phyloP scores from a whole-genome alignment of 345 rosid genomes.

The Carallia brachiata region DNA sequence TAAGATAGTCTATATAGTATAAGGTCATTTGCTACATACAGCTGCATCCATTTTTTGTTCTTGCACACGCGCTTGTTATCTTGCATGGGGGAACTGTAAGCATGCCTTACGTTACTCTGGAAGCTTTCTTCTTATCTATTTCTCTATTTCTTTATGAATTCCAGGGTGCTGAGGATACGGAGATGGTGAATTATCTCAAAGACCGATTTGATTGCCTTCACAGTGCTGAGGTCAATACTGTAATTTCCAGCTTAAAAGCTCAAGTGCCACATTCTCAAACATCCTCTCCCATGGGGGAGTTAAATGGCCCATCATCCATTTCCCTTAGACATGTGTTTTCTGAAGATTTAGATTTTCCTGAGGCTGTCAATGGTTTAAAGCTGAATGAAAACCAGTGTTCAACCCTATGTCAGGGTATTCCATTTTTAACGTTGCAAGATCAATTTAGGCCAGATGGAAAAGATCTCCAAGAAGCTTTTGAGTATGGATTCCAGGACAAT shows the following conservation, averaged over 20 bases:
- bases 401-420: conserved; percentile 18
- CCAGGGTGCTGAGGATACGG: conserved; percentile 54
- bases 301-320: conserved; percentile 26
- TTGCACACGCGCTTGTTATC: background rate
- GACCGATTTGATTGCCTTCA: conserved; percentile 28
- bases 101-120: background rate
- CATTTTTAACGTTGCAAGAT: conserved; percentile 7
- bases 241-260: conserved; percentile 15
- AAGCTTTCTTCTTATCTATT: background rate
- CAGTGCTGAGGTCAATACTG: conserved; percentile 12
- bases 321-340: conserved; percentile 12
- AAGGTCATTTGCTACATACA: background rate
- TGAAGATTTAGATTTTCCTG: conserved; percentile 16
- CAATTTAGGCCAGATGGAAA: conserved; percentile 6
- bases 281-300: conserved; percentile 18
- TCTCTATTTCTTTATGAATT: background rate
- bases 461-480: conserved; percentile 22
- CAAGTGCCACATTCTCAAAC: conserved; percentile 11
- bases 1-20: background rate
- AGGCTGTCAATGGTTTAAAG: conserved; percentile 20
- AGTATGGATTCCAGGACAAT: conserved; percentile 13
- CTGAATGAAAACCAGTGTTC: conserved; percentile 6
- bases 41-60: background rate
- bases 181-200: conserved; percentile 33
- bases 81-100: background rate